Conservation (phyloP, 345 rosid genomes). For the Punica granatum region DNA sequence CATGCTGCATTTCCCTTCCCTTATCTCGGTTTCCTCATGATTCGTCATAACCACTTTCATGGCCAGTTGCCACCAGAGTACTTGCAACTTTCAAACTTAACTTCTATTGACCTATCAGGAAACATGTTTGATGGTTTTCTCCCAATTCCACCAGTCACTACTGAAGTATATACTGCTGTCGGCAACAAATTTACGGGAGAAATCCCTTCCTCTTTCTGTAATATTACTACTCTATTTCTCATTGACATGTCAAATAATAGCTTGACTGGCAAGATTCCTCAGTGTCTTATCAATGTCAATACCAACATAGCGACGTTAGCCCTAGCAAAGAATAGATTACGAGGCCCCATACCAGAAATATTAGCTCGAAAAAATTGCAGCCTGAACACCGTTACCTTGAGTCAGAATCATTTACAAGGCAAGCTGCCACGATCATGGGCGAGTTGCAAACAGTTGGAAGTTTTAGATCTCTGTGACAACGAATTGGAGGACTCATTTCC, state of each 20-base stretch:
- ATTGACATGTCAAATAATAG: conserved; percentile 5
- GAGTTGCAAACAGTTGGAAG: conserved; percentile 12
- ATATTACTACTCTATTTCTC: neutral
- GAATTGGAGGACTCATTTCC: conserved; percentile 20
- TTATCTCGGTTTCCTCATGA: neutral
- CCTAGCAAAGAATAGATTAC: conserved; percentile 12
- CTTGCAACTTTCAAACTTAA: neutral
- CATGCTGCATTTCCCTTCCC: neutral
- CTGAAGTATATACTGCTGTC: too few relatives aligned
- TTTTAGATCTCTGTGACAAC: conserved; percentile 26
- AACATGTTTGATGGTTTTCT: conserved; percentile 7
- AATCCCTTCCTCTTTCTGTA: conserved; percentile 1
- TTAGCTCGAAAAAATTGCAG: neutral
- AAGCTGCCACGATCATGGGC: conserved; percentile 13
- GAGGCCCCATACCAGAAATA: conserved; percentile 7
- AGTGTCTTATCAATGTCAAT: neutral
- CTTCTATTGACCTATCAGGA: conserved; percentile 5
- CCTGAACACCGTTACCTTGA: conserved; percentile 11
- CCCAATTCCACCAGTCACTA: conserved; percentile 1
- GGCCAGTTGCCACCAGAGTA: conserved; percentile 1
- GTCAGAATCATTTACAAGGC: conserved; percentile 19
- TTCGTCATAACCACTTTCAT: conserved; percentile 3
- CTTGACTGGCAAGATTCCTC: conserved; percentile 6
- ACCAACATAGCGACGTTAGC: neutral
- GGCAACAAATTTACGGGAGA: neutral